Percentiles rank a stretch among this genome's conserved stretches.
phyloP scores from a whole-genome alignment of 208 protist genomes.

The Trypanosoma congolense region DNA sequence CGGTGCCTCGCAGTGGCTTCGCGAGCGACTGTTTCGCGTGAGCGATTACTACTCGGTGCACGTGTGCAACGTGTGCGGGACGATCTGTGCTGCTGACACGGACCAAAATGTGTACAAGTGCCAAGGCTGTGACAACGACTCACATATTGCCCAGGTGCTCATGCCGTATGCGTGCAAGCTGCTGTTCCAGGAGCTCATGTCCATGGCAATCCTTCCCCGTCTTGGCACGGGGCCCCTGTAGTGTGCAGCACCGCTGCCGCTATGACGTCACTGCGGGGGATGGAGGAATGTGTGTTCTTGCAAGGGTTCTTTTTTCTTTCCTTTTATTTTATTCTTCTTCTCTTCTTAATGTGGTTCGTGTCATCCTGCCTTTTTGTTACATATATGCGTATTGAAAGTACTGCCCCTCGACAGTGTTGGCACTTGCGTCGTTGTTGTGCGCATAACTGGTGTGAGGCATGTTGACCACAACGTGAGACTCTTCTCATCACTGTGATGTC shows the following conservation, averaged over 20 bases:
- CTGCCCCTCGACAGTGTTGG: no score
- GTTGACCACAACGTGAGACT: no score
- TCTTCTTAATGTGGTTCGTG: not conserved
- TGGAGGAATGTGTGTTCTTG: constrained; percentile 2
- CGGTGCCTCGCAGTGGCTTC: constrained; percentile 88
- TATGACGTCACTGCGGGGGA: no score
- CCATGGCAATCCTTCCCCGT: constrained; percentile 93
- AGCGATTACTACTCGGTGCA: constrained; percentile 90
- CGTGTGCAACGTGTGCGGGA: constrained; percentile 93
- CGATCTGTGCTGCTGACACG: constrained; percentile 88
- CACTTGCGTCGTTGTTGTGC: no score
- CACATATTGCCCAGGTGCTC: constrained; percentile 84
- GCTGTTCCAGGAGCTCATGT: constrained; percentile 96
- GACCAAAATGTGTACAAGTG: constrained; percentile 83
- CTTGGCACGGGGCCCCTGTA: constrained; percentile 55
- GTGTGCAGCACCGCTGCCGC: constrained; percentile 21
- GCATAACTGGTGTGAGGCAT: no score
- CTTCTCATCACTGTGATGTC: no score
- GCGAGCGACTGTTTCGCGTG: constrained; percentile 88
- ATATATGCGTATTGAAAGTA: no score
- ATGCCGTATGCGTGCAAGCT: constrained; percentile 97
- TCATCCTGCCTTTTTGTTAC: no score
- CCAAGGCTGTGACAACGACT: constrained; percentile 78
- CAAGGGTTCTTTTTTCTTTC: constrained; percentile 4
- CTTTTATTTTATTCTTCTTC: constrained; percentile 11